Evolutionary conservation across 2,329 filamentous ascomycete genomes (phyloP).

Genomic region (Penicillium corylophilum): DNA sequence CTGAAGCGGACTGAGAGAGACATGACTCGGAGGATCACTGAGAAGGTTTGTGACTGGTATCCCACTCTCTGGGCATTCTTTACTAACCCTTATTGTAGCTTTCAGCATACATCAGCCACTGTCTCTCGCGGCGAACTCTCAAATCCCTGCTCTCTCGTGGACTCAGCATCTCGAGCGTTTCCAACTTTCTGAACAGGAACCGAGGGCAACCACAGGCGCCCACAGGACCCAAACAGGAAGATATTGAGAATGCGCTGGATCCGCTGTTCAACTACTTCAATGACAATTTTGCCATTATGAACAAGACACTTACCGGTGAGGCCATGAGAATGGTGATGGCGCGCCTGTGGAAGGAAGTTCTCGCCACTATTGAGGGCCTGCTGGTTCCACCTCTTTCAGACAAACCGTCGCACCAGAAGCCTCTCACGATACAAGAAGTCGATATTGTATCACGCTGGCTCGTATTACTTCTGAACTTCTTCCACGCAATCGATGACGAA

Average conservation of each 20-base stretch:
- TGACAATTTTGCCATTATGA: constrained; percentile 99
- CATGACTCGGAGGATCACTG: constrained; percentile 97
- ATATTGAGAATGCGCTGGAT: constrained; percentile 77
- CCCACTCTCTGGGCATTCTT: background rate
- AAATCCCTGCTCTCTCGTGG: constrained; percentile 71
- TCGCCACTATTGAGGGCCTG: constrained; percentile 84
- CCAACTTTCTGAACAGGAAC: constrained; percentile 62
- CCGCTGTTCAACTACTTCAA: constrained; percentile 93
- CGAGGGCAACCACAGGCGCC: constrained; percentile 46
- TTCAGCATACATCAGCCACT: constrained; percentile 86
- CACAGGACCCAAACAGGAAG: constrained; percentile 64
- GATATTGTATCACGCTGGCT: constrained; percentile 97
- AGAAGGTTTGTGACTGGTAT: constrained; percentile 66
- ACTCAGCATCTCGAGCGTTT: constrained; percentile 69
- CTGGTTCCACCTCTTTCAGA: constrained; percentile 93
- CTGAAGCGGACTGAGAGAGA: constrained; percentile 94
- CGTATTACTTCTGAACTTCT: constrained; percentile 86
- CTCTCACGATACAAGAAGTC: constrained; percentile 80
- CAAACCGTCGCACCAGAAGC: constrained; percentile 82
- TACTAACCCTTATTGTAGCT: constrained; percentile 56
- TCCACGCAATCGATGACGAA: constrained; percentile 86
- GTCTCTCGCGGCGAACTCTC: constrained; percentile 79
- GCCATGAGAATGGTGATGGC: constrained; percentile 99
- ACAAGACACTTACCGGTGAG: constrained; percentile 86
- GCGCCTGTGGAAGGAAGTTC: constrained; percentile 93